Percentiles rank a stretch among this genome's conserved stretches.
phyloP scores from a whole-genome alignment of 1,284 basidiomycete genomes.

The Ceratorhiza oryzae-sativae region DNA sequence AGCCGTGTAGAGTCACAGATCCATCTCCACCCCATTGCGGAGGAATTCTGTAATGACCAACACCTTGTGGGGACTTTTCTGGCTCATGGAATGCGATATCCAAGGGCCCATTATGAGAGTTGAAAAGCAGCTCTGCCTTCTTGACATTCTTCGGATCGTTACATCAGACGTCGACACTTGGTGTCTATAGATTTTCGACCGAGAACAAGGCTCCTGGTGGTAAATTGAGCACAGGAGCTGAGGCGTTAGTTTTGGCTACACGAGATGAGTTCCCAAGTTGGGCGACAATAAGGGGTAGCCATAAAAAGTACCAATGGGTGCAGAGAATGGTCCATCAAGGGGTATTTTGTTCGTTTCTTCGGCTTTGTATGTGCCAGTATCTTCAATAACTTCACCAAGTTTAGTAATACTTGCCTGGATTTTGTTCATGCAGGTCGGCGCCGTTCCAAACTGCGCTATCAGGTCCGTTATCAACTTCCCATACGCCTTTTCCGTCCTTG shows the following conservation, averaged over 20 bases:
- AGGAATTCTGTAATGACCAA: neutral
- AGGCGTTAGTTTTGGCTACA: neutral
- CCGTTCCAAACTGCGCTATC: conserved; percentile 5
- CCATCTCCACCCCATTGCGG: conserved; percentile 29
- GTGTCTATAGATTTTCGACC: neutral
- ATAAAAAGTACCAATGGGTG: neutral
- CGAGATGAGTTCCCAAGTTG: neutral
- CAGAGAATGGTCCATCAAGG: neutral
- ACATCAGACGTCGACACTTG: conserved; percentile 24
- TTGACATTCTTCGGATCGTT: neutral
- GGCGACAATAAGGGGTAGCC: conserved; percentile 31
- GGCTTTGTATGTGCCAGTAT: conserved; percentile 12
- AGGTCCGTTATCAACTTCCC: conserved; percentile 56
- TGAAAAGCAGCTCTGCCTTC: neutral
- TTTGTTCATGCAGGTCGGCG: conserved; percentile 29
- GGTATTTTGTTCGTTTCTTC: conserved; percentile 33
- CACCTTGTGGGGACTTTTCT: neutral
- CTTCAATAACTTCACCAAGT: no score
- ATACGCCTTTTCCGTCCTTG: conserved; percentile 46
- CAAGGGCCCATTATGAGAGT: conserved; percentile 19
- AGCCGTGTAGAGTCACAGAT: conserved; percentile 27
- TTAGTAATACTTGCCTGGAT: conserved; percentile 9
- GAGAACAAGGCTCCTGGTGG: conserved; percentile 25
- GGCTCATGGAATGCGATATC: conserved; percentile 29
- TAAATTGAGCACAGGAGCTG: neutral